Base-by-base conservation (phyloP, 257 asterid species). In the Ajuga chamaepitys region DNA sequence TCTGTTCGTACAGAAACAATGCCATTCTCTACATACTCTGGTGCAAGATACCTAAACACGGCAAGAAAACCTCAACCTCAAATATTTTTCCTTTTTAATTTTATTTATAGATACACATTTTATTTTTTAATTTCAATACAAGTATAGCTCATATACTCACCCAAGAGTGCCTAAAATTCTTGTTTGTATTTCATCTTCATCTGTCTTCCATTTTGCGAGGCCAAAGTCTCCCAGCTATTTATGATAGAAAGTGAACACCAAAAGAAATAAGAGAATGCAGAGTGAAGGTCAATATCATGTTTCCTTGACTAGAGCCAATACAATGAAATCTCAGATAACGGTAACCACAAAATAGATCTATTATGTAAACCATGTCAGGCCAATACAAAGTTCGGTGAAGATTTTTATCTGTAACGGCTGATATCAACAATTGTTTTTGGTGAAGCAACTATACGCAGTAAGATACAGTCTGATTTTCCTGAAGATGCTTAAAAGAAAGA, bases 151-250 rank as follows among this genome's bases (percentile, higher is more conserved):
- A 22, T 34, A 48, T 13, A 55, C 91, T 80, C 71, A 88, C 95
- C 95, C 96, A 45, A 88, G 77, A 61, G 95, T 78, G 75, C 96
- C 95, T 9, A 86, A 81, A 67, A 86, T 75, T 61, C 85, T 76
- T 37, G 91, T 86, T 62, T 79, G 81, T 54, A 73, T 66, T 41
- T 74, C 64, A 7, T 74, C 83, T 14, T 79, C 83, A 21, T 67
- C 67, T 38, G 79, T 80, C 78, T 73, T 84, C 95, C 95, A 86
- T 80, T 76, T 88, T 34, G 96, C 95, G n/a, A 88, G 89, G 58
- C 96, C 96, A 55, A 84, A 86, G 67, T 88, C 96, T 28, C 91
- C 96, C 35, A 88, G 74, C 96, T 88, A 80, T 60, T 68, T 48
- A 60, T 37, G 52, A 53, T 20, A n/a, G n/a, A n/a, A n/a, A n/a